Percentiles rank a stretch among this genome's conserved stretches.
These are phyloP conservation scores for Stipa capillata DNA, from an alignment of 176 grass and related monocot genomes.

Conservation along the genomic window DNA sequence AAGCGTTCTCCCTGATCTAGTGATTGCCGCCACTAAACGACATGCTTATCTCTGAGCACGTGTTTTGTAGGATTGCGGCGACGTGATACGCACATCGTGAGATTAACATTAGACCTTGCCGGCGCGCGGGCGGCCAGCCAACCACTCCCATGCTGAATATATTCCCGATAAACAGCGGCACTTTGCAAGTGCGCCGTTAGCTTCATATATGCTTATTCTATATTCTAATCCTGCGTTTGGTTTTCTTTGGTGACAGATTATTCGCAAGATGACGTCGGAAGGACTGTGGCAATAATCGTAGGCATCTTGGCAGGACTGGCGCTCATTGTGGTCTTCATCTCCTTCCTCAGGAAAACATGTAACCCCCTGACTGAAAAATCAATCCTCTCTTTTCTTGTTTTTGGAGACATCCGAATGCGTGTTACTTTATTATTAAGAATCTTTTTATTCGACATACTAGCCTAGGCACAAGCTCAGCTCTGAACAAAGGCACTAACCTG, in stretches of 20 bases:
- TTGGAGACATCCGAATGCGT: background rate
- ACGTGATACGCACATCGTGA: background rate
- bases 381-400: too few relatives aligned
- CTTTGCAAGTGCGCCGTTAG: too few relatives aligned
- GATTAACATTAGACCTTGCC: background rate
- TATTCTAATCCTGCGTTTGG: background rate
- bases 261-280: constrained; percentile 64
- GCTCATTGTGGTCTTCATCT: constrained; percentile 76
- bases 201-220: constrained; percentile 8
- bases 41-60: background rate
- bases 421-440: background rate
- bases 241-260: constrained; percentile 33
- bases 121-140: constrained; percentile 17
- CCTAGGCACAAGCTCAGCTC: too few relatives aligned
- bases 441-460: too few relatives aligned
- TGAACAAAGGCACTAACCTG: background rate
- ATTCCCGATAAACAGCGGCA: constrained; percentile 47
- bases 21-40: constrained; percentile 8
- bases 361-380: background rate
- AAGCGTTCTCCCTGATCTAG: background rate
- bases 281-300: constrained; percentile 67
- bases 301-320: constrained; percentile 76
- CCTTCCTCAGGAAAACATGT: constrained; percentile 63
- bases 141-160: constrained; percentile 40
- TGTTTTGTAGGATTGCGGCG: constrained; percentile 18